Conservation (phyloP, 1,139 yeast species). For the Meyerozyma carpophila region DNA sequence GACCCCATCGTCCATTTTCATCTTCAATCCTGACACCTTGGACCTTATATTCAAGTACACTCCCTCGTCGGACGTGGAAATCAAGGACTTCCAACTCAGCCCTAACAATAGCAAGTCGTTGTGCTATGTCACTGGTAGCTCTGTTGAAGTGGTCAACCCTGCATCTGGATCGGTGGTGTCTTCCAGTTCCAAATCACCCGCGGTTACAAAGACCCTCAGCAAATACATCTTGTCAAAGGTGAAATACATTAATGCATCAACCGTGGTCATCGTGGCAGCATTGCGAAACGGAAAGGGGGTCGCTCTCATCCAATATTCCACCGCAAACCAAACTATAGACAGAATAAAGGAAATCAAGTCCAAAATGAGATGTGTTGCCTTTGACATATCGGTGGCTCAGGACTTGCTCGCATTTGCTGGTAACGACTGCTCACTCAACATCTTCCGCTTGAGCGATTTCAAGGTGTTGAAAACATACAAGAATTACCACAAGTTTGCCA, state of each 20-base stretch:
- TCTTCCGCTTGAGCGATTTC: conserved; percentile 49
- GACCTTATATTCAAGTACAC: conserved; percentile 36
- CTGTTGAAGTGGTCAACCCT: conserved; percentile 50
- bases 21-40: conserved; percentile 54
- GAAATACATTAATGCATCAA: conserved; percentile 49
- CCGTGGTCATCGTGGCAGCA: conserved; percentile 54
- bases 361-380: conserved; percentile 62
- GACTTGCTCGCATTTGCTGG: conserved; percentile 68
- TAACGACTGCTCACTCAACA: conserved; percentile 62
- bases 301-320: conserved; percentile 38
- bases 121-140: conserved; percentile 50
- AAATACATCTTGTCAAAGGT: conserved; percentile 50
- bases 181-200: conserved; percentile 19
- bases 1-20: conserved; percentile 52
- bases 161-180: conserved; percentile 37
- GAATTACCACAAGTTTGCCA: conserved; percentile 73
- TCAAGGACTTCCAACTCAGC: conserved; percentile 29
- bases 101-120: conserved; percentile 48
- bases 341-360: conserved; percentile 42
- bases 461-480: conserved; percentile 44
- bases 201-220: conserved; percentile 21
- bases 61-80: conserved; percentile 23
- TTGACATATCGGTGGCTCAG: conserved; percentile 45
- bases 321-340: conserved; percentile 36
- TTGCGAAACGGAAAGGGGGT: conserved; percentile 34